Evolutionary conservation across 306 rosid species (phyloP).

Genomic region (Fagus crenata): DNA sequence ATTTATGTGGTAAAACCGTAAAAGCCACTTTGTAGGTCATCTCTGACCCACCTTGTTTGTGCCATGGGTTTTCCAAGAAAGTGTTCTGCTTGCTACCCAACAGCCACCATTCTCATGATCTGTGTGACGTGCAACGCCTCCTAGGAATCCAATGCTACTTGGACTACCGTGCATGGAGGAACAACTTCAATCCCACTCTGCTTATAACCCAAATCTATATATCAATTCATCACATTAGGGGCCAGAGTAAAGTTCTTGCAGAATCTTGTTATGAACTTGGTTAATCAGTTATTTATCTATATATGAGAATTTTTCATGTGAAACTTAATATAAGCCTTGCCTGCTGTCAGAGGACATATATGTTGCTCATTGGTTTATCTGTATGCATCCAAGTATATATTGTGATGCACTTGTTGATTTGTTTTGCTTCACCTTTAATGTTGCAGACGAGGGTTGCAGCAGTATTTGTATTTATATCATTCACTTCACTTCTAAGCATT

Average conservation of each 20-base stretch:
- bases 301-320: neutral
- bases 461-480: slow-evolving; percentile 79
- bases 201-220: neutral
- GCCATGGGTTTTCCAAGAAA: neutral
- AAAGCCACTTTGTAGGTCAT: neutral
- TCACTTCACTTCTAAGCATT: slow-evolving; percentile 84
- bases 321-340: neutral
- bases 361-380: neutral
- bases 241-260: neutral
- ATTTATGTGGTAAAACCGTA: neutral
- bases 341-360: neutral
- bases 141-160: neutral
- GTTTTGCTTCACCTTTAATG: slow-evolving; percentile 11
- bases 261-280: neutral
- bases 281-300: neutral
- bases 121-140: neutral
- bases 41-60: neutral
- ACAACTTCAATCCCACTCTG: neutral
- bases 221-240: neutral
- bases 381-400: neutral
- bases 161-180: neutral
- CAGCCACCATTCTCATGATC: neutral
- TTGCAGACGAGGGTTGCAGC: slow-evolving; percentile 98
- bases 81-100: neutral
- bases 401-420: slow-evolving; percentile 13